Evolutionary conservation across 2,329 filamentous ascomycete genomes (phyloP), one percentile per base, ranked within the genome.

Genomic region (Cercospora sp.): DNA sequence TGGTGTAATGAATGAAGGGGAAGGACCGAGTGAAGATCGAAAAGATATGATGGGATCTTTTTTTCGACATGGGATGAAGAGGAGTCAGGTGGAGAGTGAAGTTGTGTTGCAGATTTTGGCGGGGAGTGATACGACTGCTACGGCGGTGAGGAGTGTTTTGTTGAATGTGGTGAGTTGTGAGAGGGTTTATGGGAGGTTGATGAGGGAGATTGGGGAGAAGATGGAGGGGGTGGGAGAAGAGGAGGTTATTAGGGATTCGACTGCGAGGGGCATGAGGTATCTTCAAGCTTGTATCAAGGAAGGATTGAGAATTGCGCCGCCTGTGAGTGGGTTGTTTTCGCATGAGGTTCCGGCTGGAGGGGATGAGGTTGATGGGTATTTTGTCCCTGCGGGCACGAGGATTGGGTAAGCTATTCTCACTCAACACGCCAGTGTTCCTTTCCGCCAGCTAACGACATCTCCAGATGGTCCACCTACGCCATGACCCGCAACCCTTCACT

Each of bases 71-170:
- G 66, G 66, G 7, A 57, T 70, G 26, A 61, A 58, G n/a, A 28
- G 60, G 26, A n/a, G 23, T 10, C 63, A 68, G 28, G 48, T 66
- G 13, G 69, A 68, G 48, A 68, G 61, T 53, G 66, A 70, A 42
- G 61, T 60, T 7, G 64, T 68, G 5, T 42, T 70, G 18, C 67
- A 69, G 31, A 61, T 69, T 36, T 28, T 69, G 16, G 84, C 84
- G 0, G 84, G 83, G 13, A 81, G 83, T 8, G 84, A 85, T 65
- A 85, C 84, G 12, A 85, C 83, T 0, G 83, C 82, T 3, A 85
- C 83, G 2, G 79, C 81, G 3, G 81, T 85, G 28, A 53, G 70
- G 9, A 69, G 64, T 23, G 53, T 70, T 13, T 59, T 71, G n/a
- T 55, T 68, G 10, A 61, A 72, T 36, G 62, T 74, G 3, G 42